Evolutionary conservation across 2,329 filamentous ascomycete species (phyloP), one percentile per base, ranked within the genome.

Genomic region (Fusarium sacchari): DNA sequence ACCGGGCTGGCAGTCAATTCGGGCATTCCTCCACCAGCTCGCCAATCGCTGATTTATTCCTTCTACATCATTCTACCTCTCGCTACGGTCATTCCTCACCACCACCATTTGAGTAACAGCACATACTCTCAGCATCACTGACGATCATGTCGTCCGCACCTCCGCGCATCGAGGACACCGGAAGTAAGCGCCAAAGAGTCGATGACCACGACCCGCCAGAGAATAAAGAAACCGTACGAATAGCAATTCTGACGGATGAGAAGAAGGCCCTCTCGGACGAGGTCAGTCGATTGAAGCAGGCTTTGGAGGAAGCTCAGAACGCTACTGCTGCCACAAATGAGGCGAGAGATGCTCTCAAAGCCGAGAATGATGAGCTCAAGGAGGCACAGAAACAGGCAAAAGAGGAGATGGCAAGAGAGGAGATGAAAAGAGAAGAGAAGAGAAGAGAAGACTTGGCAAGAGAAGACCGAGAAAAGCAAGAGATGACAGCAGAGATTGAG

Each of bases 141-240:
- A 26, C 18, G 7, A 37, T 9, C 18, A 53, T 53, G 49, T 26
- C 32, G 7, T 22, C 32, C 22, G 6, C 17, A 26, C 6, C 30
- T n/a, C 6, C 42, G n/a, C n/a, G 42, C n/a, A 12, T 43, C n/a
- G n/a, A 43, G 24, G n/a, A 26, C 42, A 17, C n/a, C 17, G 42
- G 11, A 18, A 43, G 15, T 18, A 15, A 52, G 15, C 49, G 49
- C 1, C 17, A 5, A 36, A 34, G n/a, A 10, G 13, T 52, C 9
- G 3, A 22, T 4, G 49, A 52, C 13, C 3, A 14, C 9, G 47
- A 13, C 5, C 5, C 0, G 11, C 7, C 11, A 1, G 42, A 26
- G n/a, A 24, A 43, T 14, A 43, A 43, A 5, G 40, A 43, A 14
- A 5, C 3, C 14, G n/a, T 43, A 24, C 24, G 15, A n/a, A 10